Conservation (phyloP, 257 asterid species). For the Salvia hispanica region DNA sequence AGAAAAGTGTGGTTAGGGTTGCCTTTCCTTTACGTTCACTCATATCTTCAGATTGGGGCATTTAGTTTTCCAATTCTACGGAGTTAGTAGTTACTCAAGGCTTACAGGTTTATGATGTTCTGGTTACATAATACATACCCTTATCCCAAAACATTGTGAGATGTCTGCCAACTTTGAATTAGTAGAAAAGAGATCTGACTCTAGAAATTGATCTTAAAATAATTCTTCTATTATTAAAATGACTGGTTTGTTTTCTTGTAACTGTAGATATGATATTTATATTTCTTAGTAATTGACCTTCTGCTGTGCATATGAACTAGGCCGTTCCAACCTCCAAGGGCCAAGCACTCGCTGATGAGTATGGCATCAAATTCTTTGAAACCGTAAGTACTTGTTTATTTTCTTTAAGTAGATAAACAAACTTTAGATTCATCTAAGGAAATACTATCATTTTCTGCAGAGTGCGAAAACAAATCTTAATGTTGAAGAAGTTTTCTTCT, state of each 20-base stretch:
- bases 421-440: neutral
- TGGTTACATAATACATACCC: neutral
- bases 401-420: neutral
- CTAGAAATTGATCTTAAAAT: neutral
- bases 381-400: constrained; percentile 52
- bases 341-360: constrained; percentile 88
- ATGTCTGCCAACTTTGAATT: neutral
- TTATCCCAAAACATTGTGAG: neutral
- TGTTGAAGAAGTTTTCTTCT: constrained; percentile 89
- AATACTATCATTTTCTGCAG: constrained; percentile 45
- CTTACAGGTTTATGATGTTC: neutral
- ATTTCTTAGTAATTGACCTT: neutral
- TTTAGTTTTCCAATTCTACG: neutral
- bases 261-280: constrained; percentile 1
- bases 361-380: constrained; percentile 75
- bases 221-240: neutral
- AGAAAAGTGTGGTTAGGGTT: neutral
- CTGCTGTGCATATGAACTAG: constrained; percentile 31
- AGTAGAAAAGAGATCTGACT: neutral
- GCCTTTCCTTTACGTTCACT: neutral
- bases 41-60: neutral
- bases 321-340: constrained; percentile 48
- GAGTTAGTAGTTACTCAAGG: neutral
- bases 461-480: constrained; percentile 86
- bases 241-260: constrained; percentile 6